Evolutionary conservation across 352 stramenopile species (phyloP), one percentile per base, ranked within the genome.

Genomic region (Pythium guiyangense): DNA sequence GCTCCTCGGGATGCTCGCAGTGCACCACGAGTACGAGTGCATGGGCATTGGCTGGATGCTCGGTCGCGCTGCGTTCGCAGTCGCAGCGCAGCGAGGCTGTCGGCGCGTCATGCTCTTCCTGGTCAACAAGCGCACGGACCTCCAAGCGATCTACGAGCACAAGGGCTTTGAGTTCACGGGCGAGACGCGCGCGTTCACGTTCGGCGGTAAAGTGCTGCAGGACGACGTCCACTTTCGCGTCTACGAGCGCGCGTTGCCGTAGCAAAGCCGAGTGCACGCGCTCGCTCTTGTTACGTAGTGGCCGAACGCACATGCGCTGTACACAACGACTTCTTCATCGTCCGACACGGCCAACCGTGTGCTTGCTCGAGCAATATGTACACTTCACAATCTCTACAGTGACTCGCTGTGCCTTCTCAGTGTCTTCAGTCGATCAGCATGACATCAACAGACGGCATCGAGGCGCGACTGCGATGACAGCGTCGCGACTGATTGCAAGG

Each of bases 101-200:
- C 26, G 3, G 4, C 27, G 40, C n/a, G 54, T 18, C 31, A 52
- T 46, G 34, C 52, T 59, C 43, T 52, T 59, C 11, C 43, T 59
- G 44, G 43, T 59, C 44, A 59, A 59, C 54, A 53, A 59, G 54
- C 54, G 54, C 22, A 25, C 35, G 14, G 54, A 59, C 34, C 49
- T 59, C 44, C 54, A 59, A 17, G 44, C 31, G 6, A 47, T 25
- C 29, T 59, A 59, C 45, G 54, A 59, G 44, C 53, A 44, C 4
- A 47, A 52, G n/a, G 53, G 53, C 31, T 59, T 59, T 17, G 20
- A 18, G 6, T 52, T 31, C 27, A 59, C 35, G 5, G 53, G 53
- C 44, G 53, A 59, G 29, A 59, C 37, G 31, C 53, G 53, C 6
- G 20, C 49, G 12, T 59, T 59, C 42, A 47, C 42, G 29, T 59